Evolutionary conservation across 1,284 basidiomycete species (phyloP), one percentile per base, ranked within the genome.

Genomic region (Leccinum insolens): DNA sequence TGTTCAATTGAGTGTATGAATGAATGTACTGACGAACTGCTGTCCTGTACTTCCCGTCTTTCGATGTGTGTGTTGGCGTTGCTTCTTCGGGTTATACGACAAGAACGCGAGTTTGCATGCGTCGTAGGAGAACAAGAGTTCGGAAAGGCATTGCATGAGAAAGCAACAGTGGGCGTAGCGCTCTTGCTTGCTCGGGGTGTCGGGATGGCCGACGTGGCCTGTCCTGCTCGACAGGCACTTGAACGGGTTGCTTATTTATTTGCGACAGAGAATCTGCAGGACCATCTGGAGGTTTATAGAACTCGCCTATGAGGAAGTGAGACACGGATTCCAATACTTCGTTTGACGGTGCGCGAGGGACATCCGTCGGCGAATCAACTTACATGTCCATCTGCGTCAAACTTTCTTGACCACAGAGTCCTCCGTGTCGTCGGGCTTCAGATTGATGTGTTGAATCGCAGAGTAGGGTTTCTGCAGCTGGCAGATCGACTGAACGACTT

Each of bases 81-180:
- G 77, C 74, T 89, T 93, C 81, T 90, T 93, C 12, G 88, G 84
- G 2, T 88, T 89, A 75, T 89, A 95, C 0, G 93, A 91, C 69
- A 97, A 80, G 80, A 99, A 96, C 4, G 92, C 90, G 28, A 89
- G 79, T 80, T 99, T 99, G 87, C 95, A 97, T 2, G 89, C 80
- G 71, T 95, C 90, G 78, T 99, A 99, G 17, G 96, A 98, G 68
- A 97, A 96, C 2, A 98, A 81, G 3, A 99, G 84, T 81, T 99
- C 97, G 1, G 95, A 95, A 62, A 99, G 83, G 71, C 91, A 91
- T 75, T 97, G 94, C 89, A 99, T 93, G 69, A 98, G 81, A 82
- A 98, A 95, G 74, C 91, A 93, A 14, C 88, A 84, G 76, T 96
- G 97, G 69, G 90, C 80, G 64, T 82, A 80, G 44, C 80, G 82